These are phyloP conservation scores for Dichotomopilus funicola DNA, from an alignment of 2,329 filamentous ascomycete species.

Conservation along the genomic window DNA sequence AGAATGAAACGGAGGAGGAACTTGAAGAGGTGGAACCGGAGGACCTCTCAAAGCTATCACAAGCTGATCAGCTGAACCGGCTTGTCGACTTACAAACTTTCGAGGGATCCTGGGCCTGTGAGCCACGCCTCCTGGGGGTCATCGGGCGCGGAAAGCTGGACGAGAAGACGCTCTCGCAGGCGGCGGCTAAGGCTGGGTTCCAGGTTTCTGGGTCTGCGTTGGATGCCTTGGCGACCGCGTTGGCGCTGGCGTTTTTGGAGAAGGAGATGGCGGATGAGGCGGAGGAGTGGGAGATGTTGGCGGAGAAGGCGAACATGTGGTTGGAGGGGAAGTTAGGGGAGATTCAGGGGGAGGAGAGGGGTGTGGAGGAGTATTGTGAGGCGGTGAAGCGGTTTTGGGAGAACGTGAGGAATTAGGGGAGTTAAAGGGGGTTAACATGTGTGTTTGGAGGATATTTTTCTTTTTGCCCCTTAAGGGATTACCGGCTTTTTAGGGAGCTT, in stretches of 20 bases:
- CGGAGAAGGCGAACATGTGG: slow-evolving; percentile 36
- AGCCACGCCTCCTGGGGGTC: slow-evolving; percentile 21
- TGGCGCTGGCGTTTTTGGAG: slow-evolving; percentile 46
- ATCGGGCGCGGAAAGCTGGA: slow-evolving; percentile 9
- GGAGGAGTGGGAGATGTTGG: slow-evolving; percentile 58
- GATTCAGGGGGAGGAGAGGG: background rate
- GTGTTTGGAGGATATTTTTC: too few relatives aligned
- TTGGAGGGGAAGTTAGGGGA: slow-evolving; percentile 25
- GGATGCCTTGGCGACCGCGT: slow-evolving; percentile 27
- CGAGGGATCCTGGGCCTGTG: slow-evolving; percentile 43
- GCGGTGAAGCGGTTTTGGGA: slow-evolving; percentile 3
- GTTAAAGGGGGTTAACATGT: too few relatives aligned
- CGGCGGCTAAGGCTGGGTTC: background rate
- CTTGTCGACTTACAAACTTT: background rate
- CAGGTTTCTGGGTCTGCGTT: background rate
- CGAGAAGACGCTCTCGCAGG: slow-evolving; percentile 3
- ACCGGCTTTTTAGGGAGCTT: too few relatives aligned
- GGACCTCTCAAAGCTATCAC: background rate
- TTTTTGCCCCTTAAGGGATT: too few relatives aligned
- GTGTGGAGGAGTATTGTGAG: slow-evolving; percentile 10
- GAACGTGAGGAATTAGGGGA: background rate
- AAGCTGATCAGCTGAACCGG: background rate
- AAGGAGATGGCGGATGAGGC: slow-evolving; percentile 35
- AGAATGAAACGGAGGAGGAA: too few relatives aligned
- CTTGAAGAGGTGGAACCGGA: background rate